Evolutionary conservation across 495 filamentous ascomycete genomes (phyloP), one percentile per base, ranked within the genome.

Genomic region (Niebla homalea): DNA sequence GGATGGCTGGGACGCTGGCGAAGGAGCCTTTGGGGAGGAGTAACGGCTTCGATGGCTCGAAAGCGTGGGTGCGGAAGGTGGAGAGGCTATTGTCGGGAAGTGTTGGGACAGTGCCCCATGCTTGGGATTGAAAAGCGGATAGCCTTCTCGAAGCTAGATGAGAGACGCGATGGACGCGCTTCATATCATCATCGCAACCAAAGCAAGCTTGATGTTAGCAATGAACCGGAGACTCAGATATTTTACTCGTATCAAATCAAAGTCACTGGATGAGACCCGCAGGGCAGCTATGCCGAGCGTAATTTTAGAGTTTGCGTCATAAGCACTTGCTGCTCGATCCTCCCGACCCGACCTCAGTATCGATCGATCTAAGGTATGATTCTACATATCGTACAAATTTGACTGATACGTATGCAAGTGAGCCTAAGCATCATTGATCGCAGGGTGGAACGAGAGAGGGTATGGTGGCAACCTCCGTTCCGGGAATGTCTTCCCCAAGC

Each of bases 41-140:
- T 4, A 59, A 64, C 2, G 78, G 78, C 32, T 60, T 57, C 5
- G 68, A 70, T 11, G 67, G 67, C 8, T 47, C 39, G 58, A 81
- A 79, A 51, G 61, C 72, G 46, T 61, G 51, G 19, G 65, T 48
- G 25, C 69, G 75, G 55, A 81, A 81, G 39, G 61, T 65, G 10
- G 68, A 57, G 21, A 55, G 20, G 44, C 43, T 41, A 16, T 41
- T 32, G 43, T 60, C 49, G 38, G 43, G 46, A 18, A 60, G 46
- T 18, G 22, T 4, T 16, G 20, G 42, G 16, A 53, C 12, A 29
- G 55, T 29, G 2, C 16, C 44, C 58, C 57, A 60, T 57, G 11
- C 21, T 12, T 40, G 15, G 16, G 23, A 16, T 26, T 25, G 29
- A 15, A 18, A 42, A 20, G 36, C 16, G 25, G 16, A 19, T 16